phyloP scores from a whole-genome alignment of 768 basidiomycete species.

The Trametes coccinea region DNA sequence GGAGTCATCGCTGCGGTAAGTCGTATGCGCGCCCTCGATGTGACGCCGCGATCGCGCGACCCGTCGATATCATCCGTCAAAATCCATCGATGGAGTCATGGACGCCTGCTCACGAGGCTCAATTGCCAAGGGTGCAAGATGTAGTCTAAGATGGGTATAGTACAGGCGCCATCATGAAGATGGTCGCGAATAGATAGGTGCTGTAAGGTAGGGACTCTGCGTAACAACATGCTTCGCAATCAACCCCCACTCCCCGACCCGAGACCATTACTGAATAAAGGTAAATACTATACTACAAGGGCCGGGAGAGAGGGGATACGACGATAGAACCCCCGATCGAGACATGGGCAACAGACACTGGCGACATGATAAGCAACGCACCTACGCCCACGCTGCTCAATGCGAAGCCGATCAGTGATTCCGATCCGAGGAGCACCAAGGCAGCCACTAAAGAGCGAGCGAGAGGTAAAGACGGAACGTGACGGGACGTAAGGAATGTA shows the following conservation, averaged over 20 bases:
- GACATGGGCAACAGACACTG: background rate
- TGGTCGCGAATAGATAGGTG: conserved; percentile 9
- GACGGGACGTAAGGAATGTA: background rate
- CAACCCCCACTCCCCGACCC: background rate
- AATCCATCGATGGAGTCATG: background rate
- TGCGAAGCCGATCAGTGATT: no score
- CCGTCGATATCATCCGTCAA: background rate
- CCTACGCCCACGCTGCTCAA: no score
- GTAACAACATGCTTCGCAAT: background rate
- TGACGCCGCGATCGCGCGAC: background rate
- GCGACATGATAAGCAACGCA: background rate
- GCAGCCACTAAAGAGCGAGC: background rate
- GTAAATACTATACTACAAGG: no score
- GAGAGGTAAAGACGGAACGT: background rate
- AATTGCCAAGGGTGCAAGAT: background rate
- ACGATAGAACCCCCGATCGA: background rate
- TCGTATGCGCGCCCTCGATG: background rate
- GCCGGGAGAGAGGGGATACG: no score
- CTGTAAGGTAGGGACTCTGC: background rate
- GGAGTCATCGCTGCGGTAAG: background rate
- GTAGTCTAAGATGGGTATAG: conserved; percentile 2
- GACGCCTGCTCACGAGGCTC: background rate
- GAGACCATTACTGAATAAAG: background rate
- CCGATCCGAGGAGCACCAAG: background rate
- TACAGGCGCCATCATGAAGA: background rate